Conservation (phyloP, 2,329 filamentous ascomycete genomes). For the Cryoendolithus antarcticus region DNA sequence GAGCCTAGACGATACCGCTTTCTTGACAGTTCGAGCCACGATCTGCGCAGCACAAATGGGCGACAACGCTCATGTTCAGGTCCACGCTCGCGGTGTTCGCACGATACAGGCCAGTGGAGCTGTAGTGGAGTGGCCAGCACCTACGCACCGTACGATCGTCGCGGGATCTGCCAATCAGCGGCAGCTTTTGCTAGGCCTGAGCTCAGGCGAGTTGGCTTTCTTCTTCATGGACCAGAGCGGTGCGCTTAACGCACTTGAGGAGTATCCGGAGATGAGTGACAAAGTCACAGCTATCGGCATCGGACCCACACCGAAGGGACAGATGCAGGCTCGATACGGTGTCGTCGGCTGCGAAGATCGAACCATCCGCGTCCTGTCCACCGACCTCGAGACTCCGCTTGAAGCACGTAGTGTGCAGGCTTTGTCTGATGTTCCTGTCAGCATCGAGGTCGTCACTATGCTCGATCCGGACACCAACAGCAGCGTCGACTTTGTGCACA, state of each 20-base stretch:
- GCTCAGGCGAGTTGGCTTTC: slow-evolving; percentile 92
- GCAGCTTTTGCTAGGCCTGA: slow-evolving; percentile 86
- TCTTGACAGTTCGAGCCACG: slow-evolving; percentile 77
- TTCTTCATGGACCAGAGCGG: slow-evolving; percentile 95
- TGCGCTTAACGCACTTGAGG: slow-evolving; percentile 61
- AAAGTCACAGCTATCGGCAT: slow-evolving; percentile 92
- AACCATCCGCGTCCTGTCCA: slow-evolving; percentile 63
- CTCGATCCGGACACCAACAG: slow-evolving; percentile 82
- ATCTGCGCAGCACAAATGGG: slow-evolving; percentile 88
- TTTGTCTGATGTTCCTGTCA: slow-evolving; percentile 76
- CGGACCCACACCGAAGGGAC: slow-evolving; percentile 82
- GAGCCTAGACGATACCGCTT: slow-evolving; percentile 86
- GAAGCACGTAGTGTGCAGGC: slow-evolving; percentile 93
- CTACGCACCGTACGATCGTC: slow-evolving; percentile 88
- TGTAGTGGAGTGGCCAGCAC: slow-evolving; percentile 86
- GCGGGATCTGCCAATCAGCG: slow-evolving; percentile 89
- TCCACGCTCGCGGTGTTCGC: slow-evolving; percentile 90
- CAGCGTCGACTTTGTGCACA: slow-evolving; percentile 84
- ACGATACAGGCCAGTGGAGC: slow-evolving; percentile 68
- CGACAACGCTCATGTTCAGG: slow-evolving; percentile 82
- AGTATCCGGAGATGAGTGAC: slow-evolving; percentile 88
- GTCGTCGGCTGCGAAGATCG: slow-evolving; percentile 96
- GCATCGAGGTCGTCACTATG: slow-evolving; percentile 89
- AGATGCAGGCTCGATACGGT: slow-evolving; percentile 78
- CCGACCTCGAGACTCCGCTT: slow-evolving; percentile 58